Conservation (phyloP, 495 filamentous ascomycete genomes). For the Bathelium albidoporum region DNA sequence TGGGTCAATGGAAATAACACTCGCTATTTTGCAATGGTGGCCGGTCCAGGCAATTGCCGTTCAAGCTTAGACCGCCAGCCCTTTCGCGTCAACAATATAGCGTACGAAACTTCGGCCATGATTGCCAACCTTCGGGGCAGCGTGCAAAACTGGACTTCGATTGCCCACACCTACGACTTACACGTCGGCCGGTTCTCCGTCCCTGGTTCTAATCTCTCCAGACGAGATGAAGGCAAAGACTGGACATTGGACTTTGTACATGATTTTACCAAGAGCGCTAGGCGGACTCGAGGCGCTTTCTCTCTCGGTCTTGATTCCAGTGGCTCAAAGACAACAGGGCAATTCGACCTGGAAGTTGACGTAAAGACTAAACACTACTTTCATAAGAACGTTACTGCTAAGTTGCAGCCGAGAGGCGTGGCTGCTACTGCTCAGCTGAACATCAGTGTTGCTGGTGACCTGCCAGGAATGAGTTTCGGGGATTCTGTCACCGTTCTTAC, state of each 20-base stretch:
- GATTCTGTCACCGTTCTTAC: conserved; percentile 15
- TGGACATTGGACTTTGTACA: conserved; percentile 27
- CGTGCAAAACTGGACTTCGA: conserved; percentile 26
- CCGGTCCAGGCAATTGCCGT: conserved; percentile 31
- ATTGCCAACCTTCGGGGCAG: conserved; percentile 24
- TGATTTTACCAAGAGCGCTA: conserved; percentile 20
- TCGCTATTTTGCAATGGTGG: conserved; percentile 32
- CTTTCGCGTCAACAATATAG: conserved; percentile 26
- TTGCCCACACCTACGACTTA: conserved; percentile 29
- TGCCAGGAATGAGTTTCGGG: conserved; percentile 19
- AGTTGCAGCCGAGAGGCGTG: conserved; percentile 26
- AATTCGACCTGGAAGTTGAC: conserved; percentile 30
- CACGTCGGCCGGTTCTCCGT: conserved; percentile 22
- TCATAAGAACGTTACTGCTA: conserved; percentile 23
- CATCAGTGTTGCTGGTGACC: conserved; percentile 12
- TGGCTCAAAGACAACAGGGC: conserved; percentile 27
- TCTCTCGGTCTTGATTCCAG: conserved; percentile 20
- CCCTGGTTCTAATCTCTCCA: not conserved
- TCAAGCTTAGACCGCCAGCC: conserved; percentile 29
- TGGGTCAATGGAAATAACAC: conserved; percentile 34
- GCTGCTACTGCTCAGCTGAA: conserved; percentile 22
- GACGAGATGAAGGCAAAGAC: conserved; percentile 22
- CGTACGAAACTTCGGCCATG: conserved; percentile 26
- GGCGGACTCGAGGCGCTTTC: conserved; percentile 10
- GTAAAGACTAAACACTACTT: conserved; percentile 23